These are phyloP conservation scores for Lipomyces mesembrius DNA, from an alignment of 805 yeast species.

Conservation along the genomic window DNA sequence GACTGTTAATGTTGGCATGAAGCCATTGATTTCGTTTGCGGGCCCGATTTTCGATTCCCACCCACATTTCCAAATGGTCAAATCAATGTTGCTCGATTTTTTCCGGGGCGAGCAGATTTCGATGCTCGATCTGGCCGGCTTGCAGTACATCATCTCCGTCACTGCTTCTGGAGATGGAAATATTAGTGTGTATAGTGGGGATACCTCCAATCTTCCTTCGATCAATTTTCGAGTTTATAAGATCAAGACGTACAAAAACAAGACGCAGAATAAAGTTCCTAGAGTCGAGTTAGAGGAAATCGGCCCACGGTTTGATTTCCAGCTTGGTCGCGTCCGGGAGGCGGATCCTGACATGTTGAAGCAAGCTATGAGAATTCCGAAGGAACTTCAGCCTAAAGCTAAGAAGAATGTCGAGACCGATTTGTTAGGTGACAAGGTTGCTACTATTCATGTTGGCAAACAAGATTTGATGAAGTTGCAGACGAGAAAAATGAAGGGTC, in stretches of 20 bases:
- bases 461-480: conserved; percentile 90
- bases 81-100: conserved; percentile 87
- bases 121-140: conserved; percentile 86
- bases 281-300: conserved; percentile 92
- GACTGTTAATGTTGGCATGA: conserved; percentile 85
- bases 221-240: conserved; percentile 91
- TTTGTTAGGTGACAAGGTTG: conserved; percentile 92
- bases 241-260: conserved; percentile 73
- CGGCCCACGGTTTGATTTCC: conserved; percentile 94
- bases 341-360: conserved; percentile 88
- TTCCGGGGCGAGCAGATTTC: conserved; percentile 63
- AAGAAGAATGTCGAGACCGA: conserved; percentile 91
- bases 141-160: conserved; percentile 86
- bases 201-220: conserved; percentile 57
- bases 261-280: conserved; percentile 79
- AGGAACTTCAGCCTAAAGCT: conserved; percentile 75
- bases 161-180: conserved; percentile 63
- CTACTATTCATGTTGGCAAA: conserved; percentile 93
- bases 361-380: conserved; percentile 83
- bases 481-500: conserved; percentile 98
- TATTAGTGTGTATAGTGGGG: conserved; percentile 29
- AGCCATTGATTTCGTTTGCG: conserved; percentile 92
- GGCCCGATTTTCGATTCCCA: conserved; percentile 90
- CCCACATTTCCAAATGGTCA: conserved; percentile 81
- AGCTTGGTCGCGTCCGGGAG: conserved; percentile 80